A percentile compares a stretch with the other conserved stretches of the same genome.
phyloP scores from a whole-genome alignment of 371 early-diverging fungal species.

The Mortierella sp. region DNA sequence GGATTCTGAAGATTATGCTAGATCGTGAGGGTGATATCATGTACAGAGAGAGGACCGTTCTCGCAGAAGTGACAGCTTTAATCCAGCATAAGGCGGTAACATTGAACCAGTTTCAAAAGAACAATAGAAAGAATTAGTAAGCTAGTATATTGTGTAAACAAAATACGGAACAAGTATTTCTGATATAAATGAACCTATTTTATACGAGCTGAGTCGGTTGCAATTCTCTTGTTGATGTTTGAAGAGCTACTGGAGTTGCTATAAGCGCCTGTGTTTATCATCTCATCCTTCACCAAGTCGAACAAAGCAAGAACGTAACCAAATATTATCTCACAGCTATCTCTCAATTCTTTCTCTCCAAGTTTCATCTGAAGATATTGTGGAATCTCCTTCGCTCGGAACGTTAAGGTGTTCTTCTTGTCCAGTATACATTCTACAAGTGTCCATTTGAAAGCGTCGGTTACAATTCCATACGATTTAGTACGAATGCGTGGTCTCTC shows the following conservation, averaged over 20 bases:
- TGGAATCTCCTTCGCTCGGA: constrained; percentile 9
- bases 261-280: constrained; percentile 10
- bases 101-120: too few species aligned
- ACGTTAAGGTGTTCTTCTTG: constrained; percentile 12
- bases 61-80: too few species aligned
- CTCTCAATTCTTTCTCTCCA: constrained; percentile 4
- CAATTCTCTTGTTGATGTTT: too few species aligned
- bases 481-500: constrained; percentile 16
- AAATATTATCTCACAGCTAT: constrained; percentile 6
- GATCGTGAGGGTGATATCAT: too few species aligned
- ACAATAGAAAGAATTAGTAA: too few species aligned
- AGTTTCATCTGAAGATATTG: neutral
- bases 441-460: constrained; percentile 28
- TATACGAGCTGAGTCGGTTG: too few species aligned
- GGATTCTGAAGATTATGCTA: too few species aligned
- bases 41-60: too few species aligned
- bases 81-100: too few species aligned
- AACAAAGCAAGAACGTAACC: constrained; percentile 22
- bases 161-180: too few species aligned
- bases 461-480: constrained; percentile 26
- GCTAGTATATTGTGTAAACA: too few species aligned
- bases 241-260: neutral
- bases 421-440: constrained; percentile 18
- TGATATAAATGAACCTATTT: too few species aligned
- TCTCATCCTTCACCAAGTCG: constrained; percentile 13